Conservation (phyloP, 345 rosid genomes). For the Mallotus nudiflorus region DNA sequence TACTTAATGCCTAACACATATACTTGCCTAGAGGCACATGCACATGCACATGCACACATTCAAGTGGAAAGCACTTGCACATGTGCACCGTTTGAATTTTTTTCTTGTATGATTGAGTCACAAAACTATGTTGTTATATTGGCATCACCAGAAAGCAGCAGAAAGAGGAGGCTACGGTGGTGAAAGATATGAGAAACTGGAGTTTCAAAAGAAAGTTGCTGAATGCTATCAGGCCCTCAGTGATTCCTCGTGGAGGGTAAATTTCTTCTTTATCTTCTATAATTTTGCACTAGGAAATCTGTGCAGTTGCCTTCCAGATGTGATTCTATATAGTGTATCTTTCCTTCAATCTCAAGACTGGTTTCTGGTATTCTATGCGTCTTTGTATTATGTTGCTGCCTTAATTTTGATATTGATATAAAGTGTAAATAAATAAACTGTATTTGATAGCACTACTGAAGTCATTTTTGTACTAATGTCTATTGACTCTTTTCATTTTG, state of each 20-base stretch:
- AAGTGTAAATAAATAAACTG: neutral
- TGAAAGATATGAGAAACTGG: slow-evolving; percentile 86
- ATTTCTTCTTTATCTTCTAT: neutral
- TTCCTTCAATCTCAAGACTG: neutral
- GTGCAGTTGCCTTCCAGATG: neutral
- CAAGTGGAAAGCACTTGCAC: neutral
- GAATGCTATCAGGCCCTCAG: slow-evolving; percentile 50
- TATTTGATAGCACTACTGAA: neutral
- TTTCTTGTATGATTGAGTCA: neutral
- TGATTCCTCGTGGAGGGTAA: slow-evolving; percentile 89
- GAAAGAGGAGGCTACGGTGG: slow-evolving; percentile 96
- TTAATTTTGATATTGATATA: neutral
- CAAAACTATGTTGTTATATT: neutral
- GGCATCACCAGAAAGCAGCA: slow-evolving; percentile 62
- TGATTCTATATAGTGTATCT: neutral
- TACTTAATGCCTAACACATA: neutral
- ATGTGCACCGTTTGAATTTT: neutral
- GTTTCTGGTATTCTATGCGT: neutral
- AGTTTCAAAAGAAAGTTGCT: slow-evolving; percentile 80
- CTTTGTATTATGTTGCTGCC: neutral
- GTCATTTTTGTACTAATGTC: neutral
- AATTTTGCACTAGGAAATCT: neutral
- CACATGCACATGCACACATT: neutral
- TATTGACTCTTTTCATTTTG: neutral
- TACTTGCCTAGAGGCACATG: neutral